Base-by-base conservation (phyloP, 2,329 filamentous ascomycete species). In the Fusarium sambucinum region DNA sequence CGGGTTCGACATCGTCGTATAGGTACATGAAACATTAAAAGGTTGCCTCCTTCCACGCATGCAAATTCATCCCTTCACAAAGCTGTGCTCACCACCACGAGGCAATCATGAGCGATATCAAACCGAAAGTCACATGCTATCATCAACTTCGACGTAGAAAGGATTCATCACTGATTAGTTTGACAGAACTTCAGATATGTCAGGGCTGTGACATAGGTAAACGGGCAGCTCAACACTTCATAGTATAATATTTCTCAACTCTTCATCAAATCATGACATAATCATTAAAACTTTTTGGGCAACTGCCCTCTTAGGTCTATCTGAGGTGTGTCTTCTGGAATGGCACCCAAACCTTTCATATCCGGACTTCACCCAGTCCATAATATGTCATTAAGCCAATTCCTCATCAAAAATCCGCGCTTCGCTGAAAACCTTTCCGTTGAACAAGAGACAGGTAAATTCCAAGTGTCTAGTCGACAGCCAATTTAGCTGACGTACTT, bases 401-500 rank as follows among this genome's bases (percentile, higher is more conserved):
- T 59, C 23, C 21, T 59, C 25, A 35, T 40, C 27, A 46, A 37
- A 56, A 50, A 27, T 32, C 53, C 23, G 40, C 59, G 61, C 59
- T 64, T 53, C 61, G 61, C 61, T 64, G 25, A 64, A 64, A 33
- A 45, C 25, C 23, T 38, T n/a, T 37, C 37, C 44, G 41, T 30
- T 30, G 9, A 63, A 59, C n/a, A 47, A 52, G 29, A 37, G 17
- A 58, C 37, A 46, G 25, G 29, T 23, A 63, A 33, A 14, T 14
- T 35, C 30, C 50, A 29, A 42, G 10, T 37, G 3, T 10, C 12
- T 45, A 9, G 42, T 19, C 12, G 5, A 21, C 11, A 42, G 7
- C 25, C 16, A 23, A n/a, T 55, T 63, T 68, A 74, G 50, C 73
- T 66, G 12, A 84, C 75, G 68, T 85, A 85, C 77, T 85, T 84